Conservation (phyloP, 1,139 yeast genomes). For the Hyphopichia buzzinii region DNA sequence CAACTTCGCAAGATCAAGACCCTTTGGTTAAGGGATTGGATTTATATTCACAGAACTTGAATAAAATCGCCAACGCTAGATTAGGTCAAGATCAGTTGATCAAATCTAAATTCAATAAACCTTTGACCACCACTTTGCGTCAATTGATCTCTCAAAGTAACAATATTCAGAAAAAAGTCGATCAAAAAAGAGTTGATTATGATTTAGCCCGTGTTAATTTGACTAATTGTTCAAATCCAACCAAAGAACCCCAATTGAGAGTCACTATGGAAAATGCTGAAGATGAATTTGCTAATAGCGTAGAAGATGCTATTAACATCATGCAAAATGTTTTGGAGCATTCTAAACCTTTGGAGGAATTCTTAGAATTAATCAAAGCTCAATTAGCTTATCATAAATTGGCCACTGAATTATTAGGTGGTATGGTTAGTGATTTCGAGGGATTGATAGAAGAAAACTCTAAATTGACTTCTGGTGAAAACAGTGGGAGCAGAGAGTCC, state of each 20-base stretch:
- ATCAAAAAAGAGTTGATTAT: constrained; percentile 73
- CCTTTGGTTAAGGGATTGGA: constrained; percentile 45
- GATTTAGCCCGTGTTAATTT: constrained; percentile 73
- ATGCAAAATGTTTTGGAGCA: constrained; percentile 81
- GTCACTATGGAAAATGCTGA: constrained; percentile 82
- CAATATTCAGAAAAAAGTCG: constrained; percentile 72
- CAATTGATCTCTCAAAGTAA: constrained; percentile 65
- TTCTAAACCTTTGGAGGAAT: constrained; percentile 68
- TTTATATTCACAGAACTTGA: constrained; percentile 41
- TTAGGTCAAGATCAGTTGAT: constrained; percentile 80
- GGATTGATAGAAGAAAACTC: constrained; percentile 51
- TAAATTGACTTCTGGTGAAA: constrained; percentile 25
- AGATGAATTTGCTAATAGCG: constrained; percentile 87
- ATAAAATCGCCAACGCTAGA: constrained; percentile 80
- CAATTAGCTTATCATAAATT: constrained; percentile 82
- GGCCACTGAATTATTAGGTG: constrained; percentile 67
- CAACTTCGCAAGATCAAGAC: constrained; percentile 47
- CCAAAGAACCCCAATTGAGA: constrained; percentile 71
- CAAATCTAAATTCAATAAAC: constrained; percentile 66
- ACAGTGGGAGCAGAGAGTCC: constrained; percentile 15
- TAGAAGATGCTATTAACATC: constrained; percentile 82
- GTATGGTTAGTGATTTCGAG: constrained; percentile 65
- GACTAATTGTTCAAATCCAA: constrained; percentile 67
- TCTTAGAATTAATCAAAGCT: constrained; percentile 71
- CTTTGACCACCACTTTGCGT: constrained; percentile 62